These are phyloP conservation scores for Phytophthora melonis DNA, from an alignment of 352 stramenopile species.

Conservation along the genomic window DNA sequence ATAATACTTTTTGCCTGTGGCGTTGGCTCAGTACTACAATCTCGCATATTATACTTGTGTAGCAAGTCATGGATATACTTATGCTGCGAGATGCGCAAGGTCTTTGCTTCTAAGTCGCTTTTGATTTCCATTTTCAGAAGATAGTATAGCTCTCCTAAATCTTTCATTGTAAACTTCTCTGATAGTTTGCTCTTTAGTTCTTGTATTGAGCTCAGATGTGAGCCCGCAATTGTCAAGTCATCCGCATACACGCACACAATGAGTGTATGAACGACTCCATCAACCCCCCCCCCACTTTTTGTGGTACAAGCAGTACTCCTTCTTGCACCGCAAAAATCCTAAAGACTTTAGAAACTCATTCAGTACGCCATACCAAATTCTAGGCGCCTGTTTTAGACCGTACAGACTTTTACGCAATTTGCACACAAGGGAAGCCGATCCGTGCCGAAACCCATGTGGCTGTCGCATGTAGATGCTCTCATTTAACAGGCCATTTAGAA, in stretches of 20 bases:
- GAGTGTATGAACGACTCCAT: no score
- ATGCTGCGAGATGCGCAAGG: conserved; percentile 3
- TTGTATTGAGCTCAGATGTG: no score
- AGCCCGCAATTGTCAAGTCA: no score
- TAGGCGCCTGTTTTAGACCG: conserved; percentile 9
- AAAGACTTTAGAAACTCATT: conserved; percentile 3
- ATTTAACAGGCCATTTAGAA: conserved; percentile 12
- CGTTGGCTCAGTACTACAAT: not conserved
- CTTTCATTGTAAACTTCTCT: no score
- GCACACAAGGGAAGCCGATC: not conserved
- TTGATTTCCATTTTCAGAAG: conserved; percentile 21
- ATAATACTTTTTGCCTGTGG: conserved; percentile 18
- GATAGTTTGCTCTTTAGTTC: no score
- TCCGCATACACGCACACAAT: no score
- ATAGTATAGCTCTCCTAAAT: no score
- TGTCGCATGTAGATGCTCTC: conserved; percentile 20
- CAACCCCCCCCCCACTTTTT: conserved; percentile 3
- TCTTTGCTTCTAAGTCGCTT: conserved; percentile 3
- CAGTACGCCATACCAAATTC: conserved; percentile 19
- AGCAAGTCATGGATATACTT: conserved; percentile 15
- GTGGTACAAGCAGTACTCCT: conserved; percentile 22
- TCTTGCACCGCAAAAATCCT: conserved; percentile 14
- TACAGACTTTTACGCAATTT: conserved; percentile 24
- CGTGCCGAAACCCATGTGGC: conserved; percentile 11
- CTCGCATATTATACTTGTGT: conserved; percentile 14